Evolutionary conservation across 495 filamentous ascomycete genomes (phyloP).

Genomic region (Hypoxylon perforatum): DNA sequence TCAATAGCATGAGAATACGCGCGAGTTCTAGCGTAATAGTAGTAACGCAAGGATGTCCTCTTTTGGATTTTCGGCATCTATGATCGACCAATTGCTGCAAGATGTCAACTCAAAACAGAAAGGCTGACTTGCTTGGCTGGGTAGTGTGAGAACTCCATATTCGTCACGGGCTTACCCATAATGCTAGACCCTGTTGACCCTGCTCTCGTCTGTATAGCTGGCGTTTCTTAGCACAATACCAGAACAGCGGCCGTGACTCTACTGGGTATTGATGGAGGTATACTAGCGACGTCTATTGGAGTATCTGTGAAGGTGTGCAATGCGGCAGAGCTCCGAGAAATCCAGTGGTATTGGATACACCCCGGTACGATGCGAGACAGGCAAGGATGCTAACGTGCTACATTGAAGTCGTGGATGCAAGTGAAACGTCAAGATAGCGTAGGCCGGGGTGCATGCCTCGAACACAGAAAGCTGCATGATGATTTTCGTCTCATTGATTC

Average conservation of each 20-base stretch:
- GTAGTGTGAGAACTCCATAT: conserved; percentile 30
- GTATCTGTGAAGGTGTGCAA: conserved; percentile 11
- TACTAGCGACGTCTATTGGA: conserved; percentile 1
- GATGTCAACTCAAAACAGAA: conserved; percentile 34
- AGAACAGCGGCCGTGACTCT: conserved; percentile 12
- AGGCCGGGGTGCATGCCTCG: conserved; percentile 20
- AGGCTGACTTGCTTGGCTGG: conserved; percentile 28
- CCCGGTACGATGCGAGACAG: conserved; percentile 40
- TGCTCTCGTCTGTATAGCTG: no score
- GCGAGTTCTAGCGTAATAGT: conserved; percentile 18
- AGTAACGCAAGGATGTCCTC: conserved; percentile 26
- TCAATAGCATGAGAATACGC: conserved; percentile 18
- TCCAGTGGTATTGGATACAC: conserved; percentile 17
- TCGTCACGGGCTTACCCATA: conserved; percentile 30
- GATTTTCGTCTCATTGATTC: conserved; percentile 1
- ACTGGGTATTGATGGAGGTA: conserved; percentile 11
- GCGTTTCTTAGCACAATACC: conserved; percentile 8
- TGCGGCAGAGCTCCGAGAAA: conserved; percentile 15
- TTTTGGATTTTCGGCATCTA: conserved; percentile 28
- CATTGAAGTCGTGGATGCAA: conserved; percentile 31
- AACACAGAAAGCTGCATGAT: conserved; percentile 8
- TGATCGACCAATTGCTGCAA: conserved; percentile 33
- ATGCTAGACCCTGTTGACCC: conserved; percentile 38
- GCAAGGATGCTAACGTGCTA: conserved; percentile 34
- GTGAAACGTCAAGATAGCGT: conserved; percentile 40